These are phyloP conservation scores for Ascochyta rabiei DNA, from an alignment of 2,329 filamentous ascomycete genomes.

Conservation along the genomic window DNA sequence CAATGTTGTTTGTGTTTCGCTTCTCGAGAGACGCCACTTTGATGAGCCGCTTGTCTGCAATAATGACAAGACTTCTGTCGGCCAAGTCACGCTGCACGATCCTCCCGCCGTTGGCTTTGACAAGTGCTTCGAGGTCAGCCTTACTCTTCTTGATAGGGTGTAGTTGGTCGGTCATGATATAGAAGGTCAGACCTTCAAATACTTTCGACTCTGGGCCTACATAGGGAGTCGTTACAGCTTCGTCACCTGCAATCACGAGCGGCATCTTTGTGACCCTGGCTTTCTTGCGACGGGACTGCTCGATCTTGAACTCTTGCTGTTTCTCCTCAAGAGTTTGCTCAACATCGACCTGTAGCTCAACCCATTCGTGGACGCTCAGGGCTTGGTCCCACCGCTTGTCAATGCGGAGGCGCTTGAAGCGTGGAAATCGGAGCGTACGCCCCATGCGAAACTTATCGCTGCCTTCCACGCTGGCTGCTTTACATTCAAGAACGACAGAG, in stretches of 20 bases:
- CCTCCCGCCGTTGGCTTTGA: constrained; percentile 82
- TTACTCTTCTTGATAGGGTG: constrained; percentile 77
- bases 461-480: constrained; percentile 77
- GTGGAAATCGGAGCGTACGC: constrained; percentile 85
- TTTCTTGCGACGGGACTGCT: constrained; percentile 68
- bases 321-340: constrained; percentile 76
- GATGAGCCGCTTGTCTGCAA: constrained; percentile 80
- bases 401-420: constrained; percentile 80
- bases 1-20: constrained; percentile 70
- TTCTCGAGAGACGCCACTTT: constrained; percentile 86
- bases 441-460: constrained; percentile 80
- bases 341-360: constrained; percentile 69
- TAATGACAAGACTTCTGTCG: constrained; percentile 67
- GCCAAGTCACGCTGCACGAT: constrained; percentile 76
- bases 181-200: constrained; percentile 80
- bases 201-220: constrained; percentile 65
- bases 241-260: constrained; percentile 74
- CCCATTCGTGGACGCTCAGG: constrained; percentile 78
- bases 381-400: constrained; percentile 86
- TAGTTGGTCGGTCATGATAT: constrained; percentile 77
- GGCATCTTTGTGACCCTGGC: constrained; percentile 67
- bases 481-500: constrained; percentile 85
- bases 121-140: constrained; percentile 75
- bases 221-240: constrained; percentile 57
- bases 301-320: constrained; percentile 71